Conservation (phyloP, 345 rosid genomes). For the Citrus sinensis region DVS_A1.0 CM039168.1:27808501-27809000, state of each 20-base stretch:
- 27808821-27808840: neutral
- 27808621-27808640: neutral
- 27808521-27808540: conserved; percentile 59
- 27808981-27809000: neutral
- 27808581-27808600: neutral
- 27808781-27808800: too few species aligned
- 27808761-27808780: too few species aligned
- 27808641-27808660: neutral
- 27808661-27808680: neutral
- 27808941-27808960: too few species aligned
- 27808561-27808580: conserved; percentile 56
- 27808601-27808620: neutral
- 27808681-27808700: neutral
- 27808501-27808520: conserved; percentile 39
- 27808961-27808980: neutral
- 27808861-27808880: neutral
- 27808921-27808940: too few species aligned
- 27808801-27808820: too few species aligned
- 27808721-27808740: too few species aligned
- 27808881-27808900: too few species aligned
- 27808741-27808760: too few species aligned
- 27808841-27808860: neutral
- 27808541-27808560: conserved; percentile 54
- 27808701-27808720: too few species aligned
- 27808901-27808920: too few species aligned